Base-by-base conservation (phyloP, 1,139 yeast species). In the Hansenula sp. region DNA sequence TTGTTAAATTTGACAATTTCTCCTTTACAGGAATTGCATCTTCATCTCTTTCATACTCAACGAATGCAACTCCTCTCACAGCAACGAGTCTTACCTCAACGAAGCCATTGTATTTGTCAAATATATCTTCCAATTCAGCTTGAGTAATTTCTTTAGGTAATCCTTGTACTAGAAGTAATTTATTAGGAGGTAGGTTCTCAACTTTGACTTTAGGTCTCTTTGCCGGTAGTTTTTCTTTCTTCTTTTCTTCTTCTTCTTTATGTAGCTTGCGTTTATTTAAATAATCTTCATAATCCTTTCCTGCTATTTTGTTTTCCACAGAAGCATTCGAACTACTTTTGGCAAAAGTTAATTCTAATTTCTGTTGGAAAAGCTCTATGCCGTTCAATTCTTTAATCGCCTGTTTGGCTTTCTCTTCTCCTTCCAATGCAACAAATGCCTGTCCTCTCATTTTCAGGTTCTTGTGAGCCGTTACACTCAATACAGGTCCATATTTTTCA, bases 381-480 rank as follows among this genome's bases (percentile, higher is more conserved):
- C 75, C 71, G 39, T 77, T 62, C 33, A 76, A 56, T 7, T 56
- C 64, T 7, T 64, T 58, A 17, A 75, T 54, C 0, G 94, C 94
- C 25, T 55, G 53, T 3, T 53, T 46, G 1, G 94, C 84, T 8
- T 66, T 59, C 3, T 65, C 64, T 2, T 57, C 52, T 18, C 61
- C 57, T 4, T 64, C 69, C 47, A 79, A 81, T 0, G 90, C 82
- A 7, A 92, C 71, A 60, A 89, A 92, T 2, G 96, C 96, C 60
- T 89, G 97, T 2, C 96, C 96, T 42, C 80, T 71, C 73, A 85
- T 70, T 43, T 70, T 72, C 22, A 85, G 55, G 52, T 79, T 82
- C 47, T 73, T 73, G 46, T 79, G 81, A 1, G 89, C 79, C 1
- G 77, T 69, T 8, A 88, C 63, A 32, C 75, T 77, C 12, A 71